A percentile compares a stretch with the other conserved stretches of the same genome.
Conservation (phyloP, 2,329 filamentous ascomycete genomes). For the Penicillium sp. region DNA sequence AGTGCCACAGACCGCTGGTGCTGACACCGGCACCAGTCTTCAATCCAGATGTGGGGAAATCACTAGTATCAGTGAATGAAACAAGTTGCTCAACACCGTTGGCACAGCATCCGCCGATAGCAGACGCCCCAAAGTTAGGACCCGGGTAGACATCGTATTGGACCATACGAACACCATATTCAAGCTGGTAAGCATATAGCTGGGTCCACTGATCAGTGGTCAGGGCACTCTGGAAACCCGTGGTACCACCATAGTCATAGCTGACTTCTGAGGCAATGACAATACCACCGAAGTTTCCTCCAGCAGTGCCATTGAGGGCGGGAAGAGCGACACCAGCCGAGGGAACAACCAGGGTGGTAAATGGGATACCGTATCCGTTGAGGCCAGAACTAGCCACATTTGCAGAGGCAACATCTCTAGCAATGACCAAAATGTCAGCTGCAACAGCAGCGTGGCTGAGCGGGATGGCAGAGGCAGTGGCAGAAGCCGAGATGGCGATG, state of each 20-base stretch:
- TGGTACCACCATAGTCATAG: conserved; percentile 52
- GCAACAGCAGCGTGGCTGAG: conserved; percentile 25
- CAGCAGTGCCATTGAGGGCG: conserved; percentile 48
- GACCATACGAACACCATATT: conserved; percentile 60
- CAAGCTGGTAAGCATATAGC: conserved; percentile 57
- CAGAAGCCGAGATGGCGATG: conserved; percentile 14
- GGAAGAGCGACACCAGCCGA: conserved; percentile 53
- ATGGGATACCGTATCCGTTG: conserved; percentile 61
- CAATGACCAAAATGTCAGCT: conserved; percentile 56
- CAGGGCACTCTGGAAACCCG: conserved; percentile 52
- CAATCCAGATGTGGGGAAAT: conserved; percentile 56
- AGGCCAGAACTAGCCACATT: conserved; percentile 54
- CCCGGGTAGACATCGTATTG: conserved; percentile 58
- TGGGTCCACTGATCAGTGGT: conserved; percentile 56
- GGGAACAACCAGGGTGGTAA: conserved; percentile 55
- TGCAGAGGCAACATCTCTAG: conserved; percentile 51
- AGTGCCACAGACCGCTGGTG: conserved; percentile 57
- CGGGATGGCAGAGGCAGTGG: conserved; percentile 22
- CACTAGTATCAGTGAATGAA: conserved; percentile 53
- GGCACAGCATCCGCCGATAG: conserved; percentile 49
- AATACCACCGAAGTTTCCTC: conserved; percentile 61
- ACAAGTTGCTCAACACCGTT: conserved; percentile 52
- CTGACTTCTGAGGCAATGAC: conserved; percentile 54
- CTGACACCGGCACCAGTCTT: conserved; percentile 51
- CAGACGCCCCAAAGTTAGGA: conserved; percentile 48